Evolutionary conservation across 352 stramenopile genomes (phyloP).

Genomic region (Globisporangium canariense): DNA sequence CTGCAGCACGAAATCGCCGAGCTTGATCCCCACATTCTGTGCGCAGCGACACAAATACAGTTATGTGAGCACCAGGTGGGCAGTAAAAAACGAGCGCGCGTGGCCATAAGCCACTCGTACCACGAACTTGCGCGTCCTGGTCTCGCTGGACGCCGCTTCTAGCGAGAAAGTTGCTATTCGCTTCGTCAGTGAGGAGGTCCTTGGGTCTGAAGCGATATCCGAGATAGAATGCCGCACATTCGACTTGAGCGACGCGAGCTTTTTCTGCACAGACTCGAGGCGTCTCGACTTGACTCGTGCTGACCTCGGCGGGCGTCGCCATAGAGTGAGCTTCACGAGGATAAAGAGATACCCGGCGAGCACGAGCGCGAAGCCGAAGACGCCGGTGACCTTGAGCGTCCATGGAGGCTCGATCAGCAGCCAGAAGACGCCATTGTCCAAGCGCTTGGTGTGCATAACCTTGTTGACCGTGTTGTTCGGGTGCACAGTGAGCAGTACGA

Average conservation of each 20-base stretch:
- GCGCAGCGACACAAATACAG: not conserved
- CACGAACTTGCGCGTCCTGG: too few relatives aligned
- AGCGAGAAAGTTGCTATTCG: too few relatives aligned
- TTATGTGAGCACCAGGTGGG: not conserved
- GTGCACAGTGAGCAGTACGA: slow-evolving; percentile 24
- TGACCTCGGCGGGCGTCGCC: not conserved
- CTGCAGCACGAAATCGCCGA: not conserved
- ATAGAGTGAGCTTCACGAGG: not conserved
- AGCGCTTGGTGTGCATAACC: slow-evolving; percentile 27
- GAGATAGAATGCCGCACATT: not conserved
- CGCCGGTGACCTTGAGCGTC: slow-evolving; percentile 13
- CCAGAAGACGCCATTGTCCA: slow-evolving; percentile 38
- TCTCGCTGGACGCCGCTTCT: too few relatives aligned
- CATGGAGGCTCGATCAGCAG: slow-evolving; percentile 25
- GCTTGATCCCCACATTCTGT: not conserved
- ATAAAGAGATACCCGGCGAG: slow-evolving; percentile 24
- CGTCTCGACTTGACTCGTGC: not conserved
- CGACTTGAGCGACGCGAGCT: not conserved
- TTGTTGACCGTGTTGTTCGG: slow-evolving; percentile 34
- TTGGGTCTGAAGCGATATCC: too few relatives aligned
- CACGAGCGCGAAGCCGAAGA: slow-evolving; percentile 18
- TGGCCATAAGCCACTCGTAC: too few relatives aligned
- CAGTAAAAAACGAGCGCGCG: not conserved
- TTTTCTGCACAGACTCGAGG: not conserved
- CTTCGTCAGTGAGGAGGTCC: too few relatives aligned